phyloP scores from a whole-genome alignment of 306 rosid genomes.

The Abrus pulchellus region DNA sequence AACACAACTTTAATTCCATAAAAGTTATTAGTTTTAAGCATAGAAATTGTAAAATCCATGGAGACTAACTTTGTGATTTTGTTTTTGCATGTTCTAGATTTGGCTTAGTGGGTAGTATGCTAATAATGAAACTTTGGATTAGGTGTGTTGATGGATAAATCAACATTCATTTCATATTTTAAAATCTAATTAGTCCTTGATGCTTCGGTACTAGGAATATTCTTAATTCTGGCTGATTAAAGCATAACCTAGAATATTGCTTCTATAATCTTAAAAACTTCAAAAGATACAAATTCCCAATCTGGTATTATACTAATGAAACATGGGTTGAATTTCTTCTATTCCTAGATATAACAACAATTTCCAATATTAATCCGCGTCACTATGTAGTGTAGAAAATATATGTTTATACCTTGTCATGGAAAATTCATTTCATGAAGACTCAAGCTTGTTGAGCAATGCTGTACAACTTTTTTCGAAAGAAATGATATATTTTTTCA shows the following conservation, averaged over 20 bases:
- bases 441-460: background rate
- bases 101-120: too few species aligned
- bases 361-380: background rate
- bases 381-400: background rate
- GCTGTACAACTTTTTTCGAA: background rate
- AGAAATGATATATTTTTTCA: background rate
- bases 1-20: too few species aligned
- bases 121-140: too few species aligned
- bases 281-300: background rate
- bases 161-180: too few species aligned
- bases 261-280: background rate
- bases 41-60: too few species aligned
- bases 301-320: background rate
- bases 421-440: background rate
- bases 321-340: constrained; percentile 11
- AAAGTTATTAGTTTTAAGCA: too few species aligned
- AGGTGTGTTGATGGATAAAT: too few species aligned
- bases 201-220: background rate
- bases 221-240: background rate
- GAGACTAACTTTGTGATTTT: too few species aligned
- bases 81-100: too few species aligned
- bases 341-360: background rate
- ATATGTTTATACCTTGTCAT: background rate
- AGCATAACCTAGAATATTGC: background rate
- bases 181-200: too few species aligned